Evolutionary conservation across 306 rosid genomes (phyloP).

Genomic region (Rubus parviflorus): DNA sequence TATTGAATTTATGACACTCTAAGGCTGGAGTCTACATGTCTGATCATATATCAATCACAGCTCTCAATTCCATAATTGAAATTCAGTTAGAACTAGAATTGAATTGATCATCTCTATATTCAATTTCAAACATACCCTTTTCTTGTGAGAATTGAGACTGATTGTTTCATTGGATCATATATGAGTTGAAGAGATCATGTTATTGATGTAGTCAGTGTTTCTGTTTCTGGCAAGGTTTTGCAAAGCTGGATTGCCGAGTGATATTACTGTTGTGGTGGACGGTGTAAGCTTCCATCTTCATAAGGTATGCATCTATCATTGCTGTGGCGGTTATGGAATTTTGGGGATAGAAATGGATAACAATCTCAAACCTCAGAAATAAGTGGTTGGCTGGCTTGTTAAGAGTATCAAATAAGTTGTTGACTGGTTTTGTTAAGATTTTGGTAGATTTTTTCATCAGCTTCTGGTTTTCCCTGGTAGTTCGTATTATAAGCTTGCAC

Average conservation of each 20-base stretch:
- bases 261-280: constrained; percentile 57
- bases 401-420: background rate
- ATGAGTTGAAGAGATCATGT: background rate
- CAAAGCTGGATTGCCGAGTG: constrained; percentile 69
- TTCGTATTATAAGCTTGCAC: background rate
- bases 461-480: background rate
- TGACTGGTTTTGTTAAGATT: background rate
- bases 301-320: constrained; percentile 46
- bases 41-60: constrained; percentile 1
- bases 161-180: background rate
- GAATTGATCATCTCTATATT: constrained; percentile 1
- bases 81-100: constrained; percentile 5
- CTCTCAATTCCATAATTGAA: background rate
- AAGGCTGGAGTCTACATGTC: background rate
- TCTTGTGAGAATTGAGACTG: background rate
- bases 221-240: constrained; percentile 53
- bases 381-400: background rate
- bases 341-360: background rate
- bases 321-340: background rate
- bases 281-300: constrained; percentile 76
- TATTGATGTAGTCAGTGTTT: constrained; percentile 22
- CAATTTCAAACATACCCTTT: background rate
- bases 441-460: background rate
- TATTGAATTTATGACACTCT: background rate
- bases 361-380: background rate